Evolutionary conservation across 169 alveolate genomes (phyloP), one percentile per base, ranked within the genome.

Genomic region (Eimeria zaria): DNA sequence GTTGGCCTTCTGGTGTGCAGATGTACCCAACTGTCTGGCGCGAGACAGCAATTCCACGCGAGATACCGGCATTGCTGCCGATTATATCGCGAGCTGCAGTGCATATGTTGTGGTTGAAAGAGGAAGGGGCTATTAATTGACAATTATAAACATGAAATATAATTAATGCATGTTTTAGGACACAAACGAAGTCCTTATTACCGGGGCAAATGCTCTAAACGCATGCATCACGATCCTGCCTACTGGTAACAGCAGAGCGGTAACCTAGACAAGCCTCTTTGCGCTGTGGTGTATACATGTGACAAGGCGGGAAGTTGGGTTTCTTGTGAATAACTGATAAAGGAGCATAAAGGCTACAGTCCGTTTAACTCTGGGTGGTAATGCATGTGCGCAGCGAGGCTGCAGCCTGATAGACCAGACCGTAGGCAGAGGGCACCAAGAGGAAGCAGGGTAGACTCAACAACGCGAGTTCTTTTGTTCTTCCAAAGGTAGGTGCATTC

Each of bases 391-490:
- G 27, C 88, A 14, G 44, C 67, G 69, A 78, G 88, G 88, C 88
- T 46, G 88, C 74, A 83, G 91, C 74, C 91, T 83, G 91, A 83
- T 33, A 83, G 91, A 83, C 91, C 91, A 83, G 91, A 83, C 76
- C 74, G 76, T 55, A 76, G 73, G 73, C 74, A 1, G 53, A 27
- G 30, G 30, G 46, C 55, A 73, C 55, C 83, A 39, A 12, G 51
- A 55, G n/a, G 81, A 71, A 33, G 33, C 73, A 2, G 67, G 51
- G 88, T 18, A 64, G 81, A 48, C 71, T 24, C 48, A 36, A 51
- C 74, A 84, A 18, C 30, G 18, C 76, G 6, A 60, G 41, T 87
- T 33, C 64, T 87, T 48, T 8, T 51, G 81, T 87, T 53, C 91
- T 83, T 83, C 53, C 76, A 7, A 36, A 48, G 91, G 55, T 83